Conservation (phyloP, 2,329 filamentous ascomycete genomes). For the Phoma sp. region DNA sequence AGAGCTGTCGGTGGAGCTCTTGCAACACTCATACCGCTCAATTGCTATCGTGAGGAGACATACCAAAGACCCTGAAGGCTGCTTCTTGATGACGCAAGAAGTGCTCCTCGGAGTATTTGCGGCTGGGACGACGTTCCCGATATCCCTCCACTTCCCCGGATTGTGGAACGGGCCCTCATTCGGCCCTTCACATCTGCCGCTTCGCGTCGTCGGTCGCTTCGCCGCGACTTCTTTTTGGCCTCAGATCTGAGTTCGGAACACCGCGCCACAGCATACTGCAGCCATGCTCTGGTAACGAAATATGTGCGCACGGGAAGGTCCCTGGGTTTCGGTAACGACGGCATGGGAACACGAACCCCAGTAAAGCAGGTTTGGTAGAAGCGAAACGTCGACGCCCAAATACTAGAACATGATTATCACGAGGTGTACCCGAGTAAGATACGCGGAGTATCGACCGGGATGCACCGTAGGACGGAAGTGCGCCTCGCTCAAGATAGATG, state of each 20-base stretch:
- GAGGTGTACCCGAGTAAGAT: not conserved
- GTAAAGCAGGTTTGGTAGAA: not conserved
- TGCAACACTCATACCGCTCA: too few relatives aligned
- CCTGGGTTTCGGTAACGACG: not conserved
- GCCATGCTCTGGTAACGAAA: slow-evolving; percentile 1
- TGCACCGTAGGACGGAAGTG: not conserved
- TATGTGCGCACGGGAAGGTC: slow-evolving; percentile 1
- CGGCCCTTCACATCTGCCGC: not conserved
- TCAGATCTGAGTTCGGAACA: slow-evolving; percentile 1
- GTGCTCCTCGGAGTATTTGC: not conserved
- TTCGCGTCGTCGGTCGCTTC: not conserved
- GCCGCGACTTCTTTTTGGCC: slow-evolving; percentile 1
- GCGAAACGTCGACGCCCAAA: slow-evolving; percentile 4
- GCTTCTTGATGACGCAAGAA: slow-evolving; percentile 2
- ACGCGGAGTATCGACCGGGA: slow-evolving; percentile 1
- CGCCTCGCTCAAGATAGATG: not conserved
- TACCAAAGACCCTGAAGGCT: not conserved
- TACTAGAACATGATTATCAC: not conserved
- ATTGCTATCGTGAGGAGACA: not conserved
- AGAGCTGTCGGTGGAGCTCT: too few relatives aligned
- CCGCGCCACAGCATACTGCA: slow-evolving; percentile 1
- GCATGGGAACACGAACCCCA: not conserved
- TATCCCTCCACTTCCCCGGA: slow-evolving; percentile 2
- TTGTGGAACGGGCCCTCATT: not conserved
- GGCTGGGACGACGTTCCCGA: not conserved